These are phyloP conservation scores for Arthroderma uncinatum DNA, from an alignment of 2,329 filamentous ascomycete genomes.

Conservation along the genomic window DNA sequence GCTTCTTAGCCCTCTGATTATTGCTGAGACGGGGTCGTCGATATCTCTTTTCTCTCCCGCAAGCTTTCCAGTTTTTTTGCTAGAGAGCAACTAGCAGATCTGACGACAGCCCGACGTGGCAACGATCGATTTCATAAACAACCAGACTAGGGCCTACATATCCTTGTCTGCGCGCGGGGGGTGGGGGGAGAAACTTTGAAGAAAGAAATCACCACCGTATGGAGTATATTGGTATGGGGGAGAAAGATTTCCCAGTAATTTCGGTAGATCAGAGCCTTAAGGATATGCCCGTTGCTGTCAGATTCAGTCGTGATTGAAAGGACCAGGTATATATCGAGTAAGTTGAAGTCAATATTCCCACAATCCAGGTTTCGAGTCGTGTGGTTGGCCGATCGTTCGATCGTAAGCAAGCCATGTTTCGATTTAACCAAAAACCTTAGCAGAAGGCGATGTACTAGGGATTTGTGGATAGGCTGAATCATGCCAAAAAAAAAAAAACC, in stretches of 20 bases:
- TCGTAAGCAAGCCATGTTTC: constrained; percentile 4
- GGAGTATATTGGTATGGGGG: background rate
- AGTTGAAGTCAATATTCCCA: background rate
- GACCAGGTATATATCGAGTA: background rate
- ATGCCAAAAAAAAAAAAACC: background rate
- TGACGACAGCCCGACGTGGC: constrained; percentile 1
- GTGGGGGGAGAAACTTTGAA: background rate
- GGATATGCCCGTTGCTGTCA: constrained; percentile 4
- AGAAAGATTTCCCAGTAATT: background rate
- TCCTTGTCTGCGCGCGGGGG: background rate
- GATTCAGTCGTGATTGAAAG: constrained; percentile 3
- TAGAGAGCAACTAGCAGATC: background rate
- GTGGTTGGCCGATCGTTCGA: constrained; percentile 2
- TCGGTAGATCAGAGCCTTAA: constrained; percentile 1
- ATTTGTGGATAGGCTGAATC: background rate
- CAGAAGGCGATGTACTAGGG: background rate
- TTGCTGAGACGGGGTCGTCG: background rate
- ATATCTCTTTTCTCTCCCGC: background rate
- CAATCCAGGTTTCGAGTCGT: constrained; percentile 1
- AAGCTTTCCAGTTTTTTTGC: background rate
- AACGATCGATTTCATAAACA: constrained; percentile 1
- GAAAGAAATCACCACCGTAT: background rate
- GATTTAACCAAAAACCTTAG: background rate
- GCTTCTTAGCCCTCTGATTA: background rate
- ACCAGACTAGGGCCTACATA: constrained; percentile 2